Base-by-base conservation (phyloP, 2,329 filamentous ascomycete species). In the Cladosporium oxysporum region DNA sequence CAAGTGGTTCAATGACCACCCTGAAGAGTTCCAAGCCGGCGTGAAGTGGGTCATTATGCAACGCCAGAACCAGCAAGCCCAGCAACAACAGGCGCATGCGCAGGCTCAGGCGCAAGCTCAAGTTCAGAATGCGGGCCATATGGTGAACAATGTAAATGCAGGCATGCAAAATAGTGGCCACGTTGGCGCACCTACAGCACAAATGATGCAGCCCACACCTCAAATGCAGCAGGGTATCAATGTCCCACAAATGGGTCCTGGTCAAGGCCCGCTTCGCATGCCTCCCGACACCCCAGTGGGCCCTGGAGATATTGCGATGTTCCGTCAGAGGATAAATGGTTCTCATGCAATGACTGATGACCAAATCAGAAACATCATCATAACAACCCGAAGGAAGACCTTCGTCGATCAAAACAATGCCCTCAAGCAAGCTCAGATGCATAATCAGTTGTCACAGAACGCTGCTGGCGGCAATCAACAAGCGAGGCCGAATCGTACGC, bases 271-370 rank as follows among this genome's bases (percentile, higher is more conserved):
- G 5, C 26, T 65, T 6, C 55, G 44, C 16, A 55, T 60, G 55
- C 55, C 63, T 21, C 63, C 55, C 1, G 44, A 60, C 8, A 60
- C 66, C n/a, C 76, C 71, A 41, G 75, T 78, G 26, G 78, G 78
- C 0, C 72, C 75, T 5, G 75, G 81, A 58, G 81, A 83, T 21
- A 72, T 83, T 21, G 73, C 78, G 57, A 68, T 69, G 23, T 76
- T 79, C 67, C 77, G 81, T 41, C 69, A 71, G 57, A 74, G 70
- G 41, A 66, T 80, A 16, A 71, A 74, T 23, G 74, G 77, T 31
- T 69, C 74, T 55, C 58, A 58, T 23, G 11, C 33, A 23, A 63
- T 76, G 58, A 76, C 72, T 4, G 81, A 84, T 67, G 82, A 83
- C 4, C 76, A 81, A 61, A 72, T 84, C 23, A 75, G 77, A 41